phyloP scores from a whole-genome alignment of 2,329 filamentous ascomycete species.

The Aspergillus pseudoterreus region DNA sequence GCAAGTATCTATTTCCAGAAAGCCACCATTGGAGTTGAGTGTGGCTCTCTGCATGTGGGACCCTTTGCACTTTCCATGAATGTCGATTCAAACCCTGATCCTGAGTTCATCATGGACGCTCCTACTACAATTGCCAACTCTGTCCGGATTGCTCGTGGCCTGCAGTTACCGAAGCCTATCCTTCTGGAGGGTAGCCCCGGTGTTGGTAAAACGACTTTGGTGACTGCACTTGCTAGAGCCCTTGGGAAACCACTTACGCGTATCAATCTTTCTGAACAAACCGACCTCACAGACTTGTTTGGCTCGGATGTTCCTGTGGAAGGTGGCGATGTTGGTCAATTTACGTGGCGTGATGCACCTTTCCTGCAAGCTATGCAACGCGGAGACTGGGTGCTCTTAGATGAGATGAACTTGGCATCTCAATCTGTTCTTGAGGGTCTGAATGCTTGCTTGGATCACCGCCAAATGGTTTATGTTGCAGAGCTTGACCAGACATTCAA shows the following conservation, averaged over 20 bases:
- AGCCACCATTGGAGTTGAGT: conserved; percentile 56
- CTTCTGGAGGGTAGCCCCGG: conserved; percentile 95
- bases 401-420: conserved; percentile 98
- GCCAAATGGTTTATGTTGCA: conserved; percentile 91
- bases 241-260: conserved; percentile 80
- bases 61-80: conserved; percentile 65
- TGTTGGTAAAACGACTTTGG: conserved; percentile 93
- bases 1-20: conserved; percentile 61
- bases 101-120: conserved; percentile 75
- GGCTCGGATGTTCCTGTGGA: conserved; percentile 95
- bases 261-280: conserved; percentile 97
- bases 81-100: conserved; percentile 48
- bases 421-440: conserved; percentile 94
- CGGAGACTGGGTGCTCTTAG: conserved; percentile 92
- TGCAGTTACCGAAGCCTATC: conserved; percentile 87
- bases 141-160: conserved; percentile 82
- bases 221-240: conserved; percentile 76
- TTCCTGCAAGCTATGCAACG: conserved; percentile 96
- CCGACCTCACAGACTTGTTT: conserved; percentile 95
- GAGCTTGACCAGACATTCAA: conserved; percentile 93
- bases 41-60: conserved; percentile 62
- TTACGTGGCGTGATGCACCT: conserved; percentile 92
- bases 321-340: conserved; percentile 83
- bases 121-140: conserved; percentile 87
- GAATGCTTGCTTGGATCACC: conserved; percentile 93